These are phyloP conservation scores for Aspergillus amoenus DNA, from an alignment of 2,329 filamentous ascomycete species.

Conservation along the genomic window DNA sequence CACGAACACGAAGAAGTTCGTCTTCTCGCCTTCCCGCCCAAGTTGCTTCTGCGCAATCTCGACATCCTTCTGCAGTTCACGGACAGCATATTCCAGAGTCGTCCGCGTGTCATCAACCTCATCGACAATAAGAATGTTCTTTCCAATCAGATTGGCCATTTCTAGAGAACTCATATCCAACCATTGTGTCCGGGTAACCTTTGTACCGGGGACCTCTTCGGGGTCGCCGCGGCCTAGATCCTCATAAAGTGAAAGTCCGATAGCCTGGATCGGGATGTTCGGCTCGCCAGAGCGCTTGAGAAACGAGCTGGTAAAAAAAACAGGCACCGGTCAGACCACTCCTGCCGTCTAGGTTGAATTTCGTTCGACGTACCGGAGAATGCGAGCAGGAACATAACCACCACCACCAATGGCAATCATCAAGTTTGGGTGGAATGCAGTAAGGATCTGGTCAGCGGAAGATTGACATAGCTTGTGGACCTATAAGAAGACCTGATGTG, in stretches of 20 bases:
- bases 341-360: background rate
- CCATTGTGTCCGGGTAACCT: constrained; percentile 98
- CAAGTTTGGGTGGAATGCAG: constrained; percentile 85
- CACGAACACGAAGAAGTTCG: constrained; percentile 91
- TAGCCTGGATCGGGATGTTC: constrained; percentile 99
- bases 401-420: constrained; percentile 98
- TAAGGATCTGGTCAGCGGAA: constrained; percentile 76
- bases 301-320: constrained; percentile 63
- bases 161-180: constrained; percentile 83
- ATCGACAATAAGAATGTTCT: constrained; percentile 88
- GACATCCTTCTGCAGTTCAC: constrained; percentile 93
- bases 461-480: constrained; percentile 96
- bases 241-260: constrained; percentile 96
- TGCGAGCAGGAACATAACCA: constrained; percentile 94
- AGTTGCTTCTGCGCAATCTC: constrained; percentile 73
- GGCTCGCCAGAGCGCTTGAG: constrained; percentile 81
- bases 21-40: constrained; percentile 68
- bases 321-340: constrained; percentile 3
- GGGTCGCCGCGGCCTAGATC: constrained; percentile 63
- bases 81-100: constrained; percentile 89
- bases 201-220: constrained; percentile 80
- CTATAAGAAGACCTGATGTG: constrained; percentile 48
- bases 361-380: constrained; percentile 64
- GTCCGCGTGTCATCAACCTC: constrained; percentile 96
- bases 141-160: constrained; percentile 86